Evolutionary conservation across 2,329 filamentous ascomycete genomes (phyloP), one percentile per base, ranked within the genome.

Genomic region (Cladosporium cucumerinum): DNA sequence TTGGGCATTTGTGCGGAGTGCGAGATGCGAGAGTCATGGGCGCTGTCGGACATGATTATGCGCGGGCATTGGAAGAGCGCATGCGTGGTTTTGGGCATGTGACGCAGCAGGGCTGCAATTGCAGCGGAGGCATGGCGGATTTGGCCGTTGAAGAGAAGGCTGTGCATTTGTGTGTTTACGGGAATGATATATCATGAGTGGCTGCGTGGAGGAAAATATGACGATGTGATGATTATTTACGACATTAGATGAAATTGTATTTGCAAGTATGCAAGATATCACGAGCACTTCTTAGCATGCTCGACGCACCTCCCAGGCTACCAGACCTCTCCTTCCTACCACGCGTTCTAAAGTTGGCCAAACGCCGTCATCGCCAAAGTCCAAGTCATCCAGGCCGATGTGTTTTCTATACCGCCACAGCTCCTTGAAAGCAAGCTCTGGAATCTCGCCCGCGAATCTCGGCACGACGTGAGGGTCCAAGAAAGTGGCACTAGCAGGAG

Each of bases 351-450:
- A 76, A 8, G 91, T 93, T 66, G 84, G 81, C 88, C 86, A 89
- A 59, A 93, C 81, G 6, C 91, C 91, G 70, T 93, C 90, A 66
- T 90, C 87, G 2, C 81, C 89, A 80, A 91, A 92, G 73, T 93
- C 90, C 73, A 94, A 80, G 77, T 94, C 91, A 75, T 94, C 91
- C 49, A 94, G 79, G 71, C 92, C 93, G 36, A 94, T 77, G 76
- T 94, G 91, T 63, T 82, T 81, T 55, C 77, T 79, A 71, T 91
- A 83, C 66, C 84, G 83, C 89, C 89, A 93, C 3, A 91, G 85
- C 74, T 91, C 85, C 65, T 87, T 82, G 70, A 93, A 89, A 34
- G 83, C 78, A 60, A 92, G 85, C 26, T 58, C 57, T 26, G 61
- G 57, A 3, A 57, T 25, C 25, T 54, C 26, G 2, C 43, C 57